Conservation (phyloP, 2,329 filamentous ascomycete species). For the Lasiodiplodia hormozganensis region DNA sequence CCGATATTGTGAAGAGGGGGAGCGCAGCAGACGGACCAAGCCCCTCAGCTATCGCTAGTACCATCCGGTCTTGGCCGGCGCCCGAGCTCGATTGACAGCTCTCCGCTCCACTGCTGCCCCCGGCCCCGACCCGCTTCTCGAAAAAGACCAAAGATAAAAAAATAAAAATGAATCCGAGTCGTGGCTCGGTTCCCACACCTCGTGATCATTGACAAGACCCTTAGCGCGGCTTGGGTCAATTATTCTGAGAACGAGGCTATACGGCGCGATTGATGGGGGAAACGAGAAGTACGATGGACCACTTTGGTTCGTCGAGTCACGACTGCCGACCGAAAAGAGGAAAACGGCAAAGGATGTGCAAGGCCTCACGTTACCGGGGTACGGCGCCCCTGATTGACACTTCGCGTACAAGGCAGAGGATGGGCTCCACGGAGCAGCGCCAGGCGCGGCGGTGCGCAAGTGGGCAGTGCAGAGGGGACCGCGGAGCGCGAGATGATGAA, state of each 20-base stretch:
- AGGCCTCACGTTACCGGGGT: background rate
- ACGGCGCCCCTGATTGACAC: constrained; percentile 17
- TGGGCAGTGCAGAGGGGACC: constrained; percentile 23
- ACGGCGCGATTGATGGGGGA: constrained; percentile 4
- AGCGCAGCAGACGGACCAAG: background rate
- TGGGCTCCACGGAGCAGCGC: constrained; percentile 5
- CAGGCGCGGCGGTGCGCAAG: background rate
- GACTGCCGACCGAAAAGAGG: constrained; percentile 9
- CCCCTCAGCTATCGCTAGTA: constrained; percentile 15
- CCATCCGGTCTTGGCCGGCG: constrained; percentile 4
- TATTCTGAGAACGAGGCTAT: constrained; percentile 8
- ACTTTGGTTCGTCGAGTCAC: background rate
- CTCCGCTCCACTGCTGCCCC: background rate
- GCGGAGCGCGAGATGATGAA: constrained; percentile 8
- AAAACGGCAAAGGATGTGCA: constrained; percentile 6
- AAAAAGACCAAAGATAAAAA: background rate
- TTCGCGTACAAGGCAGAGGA: constrained; percentile 1
- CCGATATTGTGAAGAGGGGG: background rate
- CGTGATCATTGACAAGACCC: constrained; percentile 7
- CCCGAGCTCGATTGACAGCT: background rate
- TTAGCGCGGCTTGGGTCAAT: background rate
- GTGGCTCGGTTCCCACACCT: constrained; percentile 6
- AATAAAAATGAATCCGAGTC: constrained; percentile 4
- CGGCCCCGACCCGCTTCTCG: background rate
- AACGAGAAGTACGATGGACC: background rate